These are phyloP conservation scores for Lasiosphaeris hirsuta DNA, from an alignment of 495 filamentous ascomycete species.

Conservation along the genomic window DNA sequence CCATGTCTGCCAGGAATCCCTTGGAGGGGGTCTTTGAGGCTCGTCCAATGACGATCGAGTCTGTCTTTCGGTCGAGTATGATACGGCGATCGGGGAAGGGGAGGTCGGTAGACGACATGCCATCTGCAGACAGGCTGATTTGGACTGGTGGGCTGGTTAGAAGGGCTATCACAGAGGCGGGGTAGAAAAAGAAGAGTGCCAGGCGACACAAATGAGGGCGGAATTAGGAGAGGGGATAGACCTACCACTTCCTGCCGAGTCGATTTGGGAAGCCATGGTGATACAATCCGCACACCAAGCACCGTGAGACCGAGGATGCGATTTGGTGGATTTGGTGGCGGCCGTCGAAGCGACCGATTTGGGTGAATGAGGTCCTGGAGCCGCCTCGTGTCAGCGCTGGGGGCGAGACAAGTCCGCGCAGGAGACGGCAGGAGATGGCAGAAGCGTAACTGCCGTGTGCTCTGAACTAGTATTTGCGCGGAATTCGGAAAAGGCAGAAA, in stretches of 20 bases:
- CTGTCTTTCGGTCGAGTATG: conserved; percentile 19
- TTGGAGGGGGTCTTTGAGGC: conserved; percentile 38
- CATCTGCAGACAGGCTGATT: conserved; percentile 12
- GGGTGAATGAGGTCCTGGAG: no score
- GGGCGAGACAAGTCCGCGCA: no score
- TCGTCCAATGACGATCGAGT: conserved; percentile 36
- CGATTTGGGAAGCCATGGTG: not conserved
- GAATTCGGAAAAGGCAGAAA: conserved; percentile 11
- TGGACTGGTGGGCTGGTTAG: conserved; percentile 13
- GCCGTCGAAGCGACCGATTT: no score
- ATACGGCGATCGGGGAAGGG: conserved; percentile 28
- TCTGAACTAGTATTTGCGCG: no score
- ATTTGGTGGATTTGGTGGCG: no score
- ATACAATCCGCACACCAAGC: not conserved
- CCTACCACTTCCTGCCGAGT: conserved; percentile 4
- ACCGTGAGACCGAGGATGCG: no score
- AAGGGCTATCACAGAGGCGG: not conserved
- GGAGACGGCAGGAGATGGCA: no score
- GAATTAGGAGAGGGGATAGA: not conserved
- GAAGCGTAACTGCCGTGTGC: no score
- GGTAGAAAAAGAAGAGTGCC: not conserved
- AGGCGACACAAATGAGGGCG: not conserved
- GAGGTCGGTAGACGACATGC: not conserved
- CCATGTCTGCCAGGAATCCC: conserved; percentile 28
- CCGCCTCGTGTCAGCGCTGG: no score